phyloP scores from a whole-genome alignment of 2,329 filamentous ascomycete genomes.

The Beauveria asiatica region DNA sequence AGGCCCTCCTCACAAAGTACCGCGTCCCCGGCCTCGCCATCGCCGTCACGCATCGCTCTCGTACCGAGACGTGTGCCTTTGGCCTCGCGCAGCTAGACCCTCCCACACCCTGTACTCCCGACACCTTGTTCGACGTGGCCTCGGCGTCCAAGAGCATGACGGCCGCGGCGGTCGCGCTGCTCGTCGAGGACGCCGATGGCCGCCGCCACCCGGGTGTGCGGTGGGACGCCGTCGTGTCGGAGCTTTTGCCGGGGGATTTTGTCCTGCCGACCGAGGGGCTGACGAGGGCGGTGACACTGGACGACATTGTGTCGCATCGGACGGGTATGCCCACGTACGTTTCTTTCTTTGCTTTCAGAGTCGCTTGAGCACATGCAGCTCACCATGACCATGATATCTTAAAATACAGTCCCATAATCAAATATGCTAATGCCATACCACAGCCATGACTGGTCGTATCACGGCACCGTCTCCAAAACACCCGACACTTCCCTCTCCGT shows the following conservation, averaged over 20 bases:
- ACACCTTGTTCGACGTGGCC: constrained; percentile 22
- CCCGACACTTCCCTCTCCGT: constrained; percentile 18
- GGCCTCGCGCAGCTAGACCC: constrained; percentile 17
- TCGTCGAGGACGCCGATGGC: constrained; percentile 16
- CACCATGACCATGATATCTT: no score
- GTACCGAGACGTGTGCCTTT: constrained; percentile 17
- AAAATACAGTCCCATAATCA: no score
- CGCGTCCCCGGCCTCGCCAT: constrained; percentile 19
- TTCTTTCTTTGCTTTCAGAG: not conserved
- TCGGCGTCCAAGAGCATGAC: constrained; percentile 21
- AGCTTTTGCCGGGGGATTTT: constrained; percentile 20
- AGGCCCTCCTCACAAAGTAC: constrained; percentile 10
- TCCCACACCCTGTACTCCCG: constrained; percentile 13
- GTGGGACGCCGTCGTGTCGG: constrained; percentile 18
- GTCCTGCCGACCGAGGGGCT: constrained; percentile 17
- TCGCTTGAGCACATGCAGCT: no score
- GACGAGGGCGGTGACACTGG: constrained; percentile 16
- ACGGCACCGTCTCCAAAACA: constrained; percentile 12
- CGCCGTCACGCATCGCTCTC: constrained; percentile 10
- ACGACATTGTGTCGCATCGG: constrained; percentile 19
- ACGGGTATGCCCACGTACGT: constrained; percentile 19
- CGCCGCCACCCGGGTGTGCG: constrained; percentile 15
- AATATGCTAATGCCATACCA: not conserved
- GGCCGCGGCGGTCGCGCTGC: constrained; percentile 18
- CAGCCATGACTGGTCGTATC: constrained; percentile 20